Conservation (phyloP, 1,284 basidiomycete species). For the Boletus calvinii region DNA sequence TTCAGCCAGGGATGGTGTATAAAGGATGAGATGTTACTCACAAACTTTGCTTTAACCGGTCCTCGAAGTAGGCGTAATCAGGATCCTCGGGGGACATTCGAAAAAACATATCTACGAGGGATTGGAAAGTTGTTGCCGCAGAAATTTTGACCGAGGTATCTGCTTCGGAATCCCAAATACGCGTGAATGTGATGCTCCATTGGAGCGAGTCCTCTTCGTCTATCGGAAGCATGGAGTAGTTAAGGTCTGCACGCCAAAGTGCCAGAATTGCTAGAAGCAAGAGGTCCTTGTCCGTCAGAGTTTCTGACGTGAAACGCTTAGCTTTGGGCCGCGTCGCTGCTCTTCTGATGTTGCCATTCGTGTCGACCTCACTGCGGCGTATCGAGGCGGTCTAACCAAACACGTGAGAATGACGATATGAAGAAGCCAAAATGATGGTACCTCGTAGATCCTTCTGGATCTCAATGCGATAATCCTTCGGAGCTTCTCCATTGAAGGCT, state of each 20-base stretch:
- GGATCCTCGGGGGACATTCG: slow-evolving; percentile 41
- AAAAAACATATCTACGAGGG: slow-evolving; percentile 47
- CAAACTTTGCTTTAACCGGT: slow-evolving; percentile 38
- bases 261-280: slow-evolving; percentile 64
- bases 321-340: slow-evolving; percentile 57
- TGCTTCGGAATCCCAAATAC: slow-evolving; percentile 59
- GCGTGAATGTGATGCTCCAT: slow-evolving; percentile 48
- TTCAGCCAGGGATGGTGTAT: slow-evolving; percentile 8
- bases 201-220: slow-evolving; percentile 39
- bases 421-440: slow-evolving; percentile 30
- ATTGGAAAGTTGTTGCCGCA: slow-evolving; percentile 47
- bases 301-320: slow-evolving; percentile 55
- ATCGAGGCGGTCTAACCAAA: slow-evolving; percentile 44
- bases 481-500: slow-evolving; percentile 50
- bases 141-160: slow-evolving; percentile 67
- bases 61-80: slow-evolving; percentile 33
- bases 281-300: slow-evolving; percentile 62
- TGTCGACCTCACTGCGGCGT: slow-evolving; percentile 56
- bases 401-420: slow-evolving; percentile 10
- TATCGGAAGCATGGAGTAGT: slow-evolving; percentile 44
- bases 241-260: slow-evolving; percentile 59
- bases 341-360: slow-evolving; percentile 53
- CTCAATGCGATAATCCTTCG: slow-evolving; percentile 46
- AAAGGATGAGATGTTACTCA: slow-evolving; percentile 14
- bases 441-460: slow-evolving; percentile 56